Conservation (phyloP, 495 filamentous ascomycete genomes). For the Trichoderma orchidacearum region DNA sequence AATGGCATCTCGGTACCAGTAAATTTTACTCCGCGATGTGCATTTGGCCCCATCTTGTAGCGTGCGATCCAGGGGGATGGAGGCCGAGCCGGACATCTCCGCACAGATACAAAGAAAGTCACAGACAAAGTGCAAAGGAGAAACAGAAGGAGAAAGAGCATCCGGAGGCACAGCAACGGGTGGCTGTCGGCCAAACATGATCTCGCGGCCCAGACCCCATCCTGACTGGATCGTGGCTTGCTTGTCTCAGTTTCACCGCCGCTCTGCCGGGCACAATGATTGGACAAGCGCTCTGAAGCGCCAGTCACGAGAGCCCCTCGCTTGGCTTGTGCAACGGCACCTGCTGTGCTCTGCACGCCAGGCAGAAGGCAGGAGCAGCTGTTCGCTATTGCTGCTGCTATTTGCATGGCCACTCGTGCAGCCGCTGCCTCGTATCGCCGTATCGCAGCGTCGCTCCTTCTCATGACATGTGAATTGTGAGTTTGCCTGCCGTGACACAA, state of each 20-base stretch:
- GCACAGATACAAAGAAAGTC: too few relatives aligned
- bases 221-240: not conserved
- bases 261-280: not conserved
- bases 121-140: not conserved
- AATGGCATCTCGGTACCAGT: too few relatives aligned
- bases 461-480: not conserved
- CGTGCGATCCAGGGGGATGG: too few relatives aligned
- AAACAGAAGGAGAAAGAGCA: not conserved
- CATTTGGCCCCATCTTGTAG: too few relatives aligned
- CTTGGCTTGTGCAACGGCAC: not conserved
- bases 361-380: not conserved
- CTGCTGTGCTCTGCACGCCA: not conserved
- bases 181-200: not conserved
- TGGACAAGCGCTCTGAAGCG: not conserved
- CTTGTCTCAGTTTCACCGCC: not conserved
- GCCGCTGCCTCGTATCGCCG: too few relatives aligned
- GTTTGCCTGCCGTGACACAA: too few relatives aligned
- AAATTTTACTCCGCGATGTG: too few relatives aligned
- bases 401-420: too few relatives aligned
- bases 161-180: too few relatives aligned
- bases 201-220: not conserved
- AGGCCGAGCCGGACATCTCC: too few relatives aligned
- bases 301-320: not conserved
- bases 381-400: too few relatives aligned
- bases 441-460: not conserved